These are phyloP conservation scores for Aspergillus panamensis DNA, from an alignment of 495 filamentous ascomycete genomes.

Conservation along the genomic window DNA sequence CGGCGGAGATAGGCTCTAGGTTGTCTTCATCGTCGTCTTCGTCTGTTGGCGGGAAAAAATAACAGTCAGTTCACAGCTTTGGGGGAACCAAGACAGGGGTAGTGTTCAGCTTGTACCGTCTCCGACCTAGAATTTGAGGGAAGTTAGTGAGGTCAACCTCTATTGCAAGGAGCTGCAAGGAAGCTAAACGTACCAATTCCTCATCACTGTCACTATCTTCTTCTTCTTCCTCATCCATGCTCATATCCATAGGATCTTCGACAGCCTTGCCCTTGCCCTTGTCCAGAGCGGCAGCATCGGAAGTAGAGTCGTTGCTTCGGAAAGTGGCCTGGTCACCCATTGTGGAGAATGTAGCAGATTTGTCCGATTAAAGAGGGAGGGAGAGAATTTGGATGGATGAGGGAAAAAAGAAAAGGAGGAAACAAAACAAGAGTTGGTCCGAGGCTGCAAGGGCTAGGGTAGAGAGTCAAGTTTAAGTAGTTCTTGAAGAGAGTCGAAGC, in stretches of 20 bases:
- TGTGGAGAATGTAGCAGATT: conserved; percentile 15
- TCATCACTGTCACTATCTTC: conserved; percentile 64
- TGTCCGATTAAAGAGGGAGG: conserved; percentile 6
- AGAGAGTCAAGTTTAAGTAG: conserved; percentile 5
- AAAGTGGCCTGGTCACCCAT: conserved; percentile 39
- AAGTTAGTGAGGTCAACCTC: not conserved
- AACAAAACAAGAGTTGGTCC: not conserved
- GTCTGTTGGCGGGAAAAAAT: conserved; percentile 24
- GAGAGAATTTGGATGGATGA: conserved; percentile 3
- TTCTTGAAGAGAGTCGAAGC: conserved; percentile 7
- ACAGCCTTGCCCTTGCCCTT: conserved; percentile 62
- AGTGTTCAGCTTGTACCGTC: conserved; percentile 28
- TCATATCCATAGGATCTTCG: conserved; percentile 54
- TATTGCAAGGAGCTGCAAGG: not conserved
- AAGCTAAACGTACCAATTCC: conserved; percentile 51
- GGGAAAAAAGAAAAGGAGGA: not conserved
- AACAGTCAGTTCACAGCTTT: not conserved
- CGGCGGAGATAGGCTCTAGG: conserved; percentile 83
- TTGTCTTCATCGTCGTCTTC: conserved; percentile 74
- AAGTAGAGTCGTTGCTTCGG: conserved; percentile 31
- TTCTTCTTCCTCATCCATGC: conserved; percentile 63
- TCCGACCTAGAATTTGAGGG: conserved; percentile 27
- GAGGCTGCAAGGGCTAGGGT: not conserved
- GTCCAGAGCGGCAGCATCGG: conserved; percentile 36
- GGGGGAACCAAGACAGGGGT: not conserved